Percentiles rank a stretch among this genome's conserved stretches.
Conservation (phyloP, 1,284 basidiomycete genomes). For the Malassezia psittaci region DNA sequence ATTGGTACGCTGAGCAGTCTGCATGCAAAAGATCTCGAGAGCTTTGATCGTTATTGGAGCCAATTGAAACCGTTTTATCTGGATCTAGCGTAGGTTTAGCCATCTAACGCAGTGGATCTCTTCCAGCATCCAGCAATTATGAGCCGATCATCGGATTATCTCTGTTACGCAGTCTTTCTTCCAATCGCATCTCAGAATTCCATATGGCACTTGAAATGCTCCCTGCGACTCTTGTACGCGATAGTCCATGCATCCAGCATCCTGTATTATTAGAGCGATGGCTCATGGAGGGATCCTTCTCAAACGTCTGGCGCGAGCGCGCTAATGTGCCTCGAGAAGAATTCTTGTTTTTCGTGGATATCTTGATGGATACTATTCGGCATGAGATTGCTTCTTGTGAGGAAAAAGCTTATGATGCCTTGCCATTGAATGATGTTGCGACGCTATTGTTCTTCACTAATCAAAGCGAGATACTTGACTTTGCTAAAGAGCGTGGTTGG, state of each 20-base stretch:
- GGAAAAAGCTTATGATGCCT: conserved; percentile 73
- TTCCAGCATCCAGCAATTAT: conserved; percentile 74
- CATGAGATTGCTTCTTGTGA: conserved; percentile 89
- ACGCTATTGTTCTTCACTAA: conserved; percentile 77
- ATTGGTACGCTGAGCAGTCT: conserved; percentile 90
- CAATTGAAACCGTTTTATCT: conserved; percentile 80
- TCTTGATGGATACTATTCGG: conserved; percentile 84
- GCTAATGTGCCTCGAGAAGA: conserved; percentile 64
- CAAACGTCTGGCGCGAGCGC: conserved; percentile 91
- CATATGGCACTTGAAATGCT: conserved; percentile 98
- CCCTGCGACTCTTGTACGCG: conserved; percentile 28
- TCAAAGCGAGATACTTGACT: conserved; percentile 63
- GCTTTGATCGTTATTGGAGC: conserved; percentile 89
- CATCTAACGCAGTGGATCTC: conserved; percentile 53
- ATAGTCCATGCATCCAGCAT: conserved; percentile 36
- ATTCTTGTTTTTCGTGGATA: conserved; percentile 80
- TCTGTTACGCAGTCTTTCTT: conserved; percentile 83
- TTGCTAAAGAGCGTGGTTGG: conserved; percentile 58
- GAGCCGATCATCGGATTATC: conserved; percentile 82
- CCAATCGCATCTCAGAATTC: conserved; percentile 94
- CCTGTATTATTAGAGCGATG: conserved; percentile 62
- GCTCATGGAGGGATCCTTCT: conserved; percentile 98
- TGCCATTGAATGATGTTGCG: conserved; percentile 76
- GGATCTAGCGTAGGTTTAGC: conserved; percentile 59
- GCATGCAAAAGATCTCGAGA: conserved; percentile 71